Percentiles rank a stretch among this genome's conserved stretches.
phyloP scores from a whole-genome alignment of 345 rosid species.

The Crucihimalaya himalaica region DNA sequence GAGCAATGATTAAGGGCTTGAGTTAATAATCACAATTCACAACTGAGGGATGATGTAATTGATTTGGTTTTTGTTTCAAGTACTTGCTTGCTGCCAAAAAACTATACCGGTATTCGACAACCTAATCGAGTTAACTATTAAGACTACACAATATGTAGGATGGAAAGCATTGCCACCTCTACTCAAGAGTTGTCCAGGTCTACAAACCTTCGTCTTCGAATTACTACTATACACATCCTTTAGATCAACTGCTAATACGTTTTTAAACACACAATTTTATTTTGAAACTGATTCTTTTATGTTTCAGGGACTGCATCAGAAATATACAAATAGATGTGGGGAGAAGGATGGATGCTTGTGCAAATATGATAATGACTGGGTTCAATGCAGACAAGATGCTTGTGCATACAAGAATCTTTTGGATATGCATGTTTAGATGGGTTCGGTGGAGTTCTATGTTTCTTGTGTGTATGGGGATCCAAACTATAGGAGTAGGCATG shows the following conservation, averaged over 20 bases:
- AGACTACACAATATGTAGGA: not conserved
- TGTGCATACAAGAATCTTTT: too few species aligned
- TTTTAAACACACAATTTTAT: not conserved
- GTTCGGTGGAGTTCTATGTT: too few species aligned
- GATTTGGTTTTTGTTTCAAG: not conserved
- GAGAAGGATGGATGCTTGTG: not conserved
- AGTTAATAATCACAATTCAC: not conserved
- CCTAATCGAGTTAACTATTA: not conserved
- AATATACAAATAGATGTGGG: not conserved
- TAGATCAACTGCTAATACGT: not conserved
- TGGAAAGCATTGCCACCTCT: not conserved
- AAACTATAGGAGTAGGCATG: too few species aligned
- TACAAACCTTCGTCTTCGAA: conserved; percentile 30
- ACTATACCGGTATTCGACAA: not conserved
- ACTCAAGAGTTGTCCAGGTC: not conserved
- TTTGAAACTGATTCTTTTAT: not conserved
- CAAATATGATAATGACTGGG: not conserved
- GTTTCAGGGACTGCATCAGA: not conserved
- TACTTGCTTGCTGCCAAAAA: not conserved
- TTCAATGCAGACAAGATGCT: too few species aligned
- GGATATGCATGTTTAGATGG: too few species aligned
- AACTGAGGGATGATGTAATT: not conserved
- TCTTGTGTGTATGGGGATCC: too few species aligned
- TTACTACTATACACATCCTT: not conserved
- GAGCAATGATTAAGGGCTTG: not conserved